phyloP scores from a whole-genome alignment of 805 yeast genomes.

The Wickerhamomyces xylosicus region DNA sequence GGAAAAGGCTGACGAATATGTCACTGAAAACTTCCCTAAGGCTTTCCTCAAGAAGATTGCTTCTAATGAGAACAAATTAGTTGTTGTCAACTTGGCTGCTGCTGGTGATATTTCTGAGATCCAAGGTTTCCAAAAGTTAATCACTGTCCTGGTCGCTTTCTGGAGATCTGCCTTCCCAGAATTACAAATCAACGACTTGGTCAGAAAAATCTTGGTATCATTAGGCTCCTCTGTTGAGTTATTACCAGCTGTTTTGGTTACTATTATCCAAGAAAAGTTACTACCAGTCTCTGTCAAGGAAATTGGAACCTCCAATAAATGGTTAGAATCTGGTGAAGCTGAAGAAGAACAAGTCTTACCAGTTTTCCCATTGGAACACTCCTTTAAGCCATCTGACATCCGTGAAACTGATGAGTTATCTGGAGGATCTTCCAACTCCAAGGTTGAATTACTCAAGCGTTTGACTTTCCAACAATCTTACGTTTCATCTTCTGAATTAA shows the following conservation, averaged over 20 bases:
- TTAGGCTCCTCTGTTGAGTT: constrained; percentile 77
- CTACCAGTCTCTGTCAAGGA: constrained; percentile 33
- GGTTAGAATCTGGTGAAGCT: constrained; percentile 17
- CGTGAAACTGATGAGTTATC: constrained; percentile 27
- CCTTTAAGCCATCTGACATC: constrained; percentile 51
- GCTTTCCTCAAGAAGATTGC: constrained; percentile 43
- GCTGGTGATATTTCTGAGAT: constrained; percentile 63
- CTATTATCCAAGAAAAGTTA: constrained; percentile 45
- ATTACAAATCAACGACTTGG: constrained; percentile 48
- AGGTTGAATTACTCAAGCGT: constrained; percentile 50
- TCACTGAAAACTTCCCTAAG: constrained; percentile 40
- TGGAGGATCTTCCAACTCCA: constrained; percentile 29
- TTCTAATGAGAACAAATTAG: constrained; percentile 40
- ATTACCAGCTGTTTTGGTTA: constrained; percentile 60
- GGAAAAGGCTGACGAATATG: constrained; percentile 29
- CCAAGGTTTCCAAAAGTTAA: constrained; percentile 61
- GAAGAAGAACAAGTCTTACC: constrained; percentile 35
- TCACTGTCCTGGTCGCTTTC: constrained; percentile 72
- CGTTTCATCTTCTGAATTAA: constrained; percentile 41
- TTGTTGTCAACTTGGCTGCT: constrained; percentile 49
- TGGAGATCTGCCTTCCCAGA: constrained; percentile 64
- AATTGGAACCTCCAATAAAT: constrained; percentile 19
- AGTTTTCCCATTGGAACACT: constrained; percentile 48
- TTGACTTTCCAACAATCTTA: constrained; percentile 79
- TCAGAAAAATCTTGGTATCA: constrained; percentile 69